Percentiles rank a stretch among this genome's conserved stretches.
Conservation (phyloP, 768 basidiomycete genomes). For the Pisolithus tinctorius region DNA sequence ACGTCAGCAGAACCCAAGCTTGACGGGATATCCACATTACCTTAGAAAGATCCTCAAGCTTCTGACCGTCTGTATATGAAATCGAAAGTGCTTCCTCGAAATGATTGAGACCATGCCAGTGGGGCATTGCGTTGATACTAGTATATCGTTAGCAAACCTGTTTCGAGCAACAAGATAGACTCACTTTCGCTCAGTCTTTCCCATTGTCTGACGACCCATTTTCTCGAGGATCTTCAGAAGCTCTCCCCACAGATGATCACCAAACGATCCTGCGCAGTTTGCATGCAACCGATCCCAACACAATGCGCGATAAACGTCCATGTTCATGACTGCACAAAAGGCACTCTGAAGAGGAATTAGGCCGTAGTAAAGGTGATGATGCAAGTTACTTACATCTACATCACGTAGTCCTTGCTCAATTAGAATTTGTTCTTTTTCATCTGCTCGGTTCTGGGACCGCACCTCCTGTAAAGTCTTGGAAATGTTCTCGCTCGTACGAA, state of each 20-base stretch:
- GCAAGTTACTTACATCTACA: too few relatives aligned
- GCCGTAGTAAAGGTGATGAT: background rate
- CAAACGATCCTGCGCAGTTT: constrained; percentile 26
- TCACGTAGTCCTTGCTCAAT: too few relatives aligned
- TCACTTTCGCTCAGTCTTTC: background rate
- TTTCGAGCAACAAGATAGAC: background rate
- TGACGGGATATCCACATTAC: background rate
- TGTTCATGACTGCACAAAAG: constrained; percentile 29
- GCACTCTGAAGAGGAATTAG: constrained; percentile 13
- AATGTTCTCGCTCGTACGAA: too few relatives aligned
- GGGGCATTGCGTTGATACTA: background rate
- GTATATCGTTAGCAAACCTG: background rate
- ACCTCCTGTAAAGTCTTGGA: too few relatives aligned
- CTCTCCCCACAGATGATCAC: constrained; percentile 25
- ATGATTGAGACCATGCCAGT: too few relatives aligned
- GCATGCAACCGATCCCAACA: constrained; percentile 36
- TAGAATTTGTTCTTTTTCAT: too few relatives aligned
- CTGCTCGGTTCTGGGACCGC: too few relatives aligned
- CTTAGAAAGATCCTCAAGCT: constrained; percentile 26
- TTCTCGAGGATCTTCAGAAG: constrained; percentile 16
- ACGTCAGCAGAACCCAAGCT: background rate
- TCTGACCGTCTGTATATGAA: constrained; percentile 23
- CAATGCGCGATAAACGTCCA: constrained; percentile 27
- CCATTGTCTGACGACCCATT: background rate
- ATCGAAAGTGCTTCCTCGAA: background rate